Evolutionary conservation across 768 basidiomycete genomes (phyloP), one percentile per base, ranked within the genome.

Genomic region (Boletellus emodensis): DNA sequence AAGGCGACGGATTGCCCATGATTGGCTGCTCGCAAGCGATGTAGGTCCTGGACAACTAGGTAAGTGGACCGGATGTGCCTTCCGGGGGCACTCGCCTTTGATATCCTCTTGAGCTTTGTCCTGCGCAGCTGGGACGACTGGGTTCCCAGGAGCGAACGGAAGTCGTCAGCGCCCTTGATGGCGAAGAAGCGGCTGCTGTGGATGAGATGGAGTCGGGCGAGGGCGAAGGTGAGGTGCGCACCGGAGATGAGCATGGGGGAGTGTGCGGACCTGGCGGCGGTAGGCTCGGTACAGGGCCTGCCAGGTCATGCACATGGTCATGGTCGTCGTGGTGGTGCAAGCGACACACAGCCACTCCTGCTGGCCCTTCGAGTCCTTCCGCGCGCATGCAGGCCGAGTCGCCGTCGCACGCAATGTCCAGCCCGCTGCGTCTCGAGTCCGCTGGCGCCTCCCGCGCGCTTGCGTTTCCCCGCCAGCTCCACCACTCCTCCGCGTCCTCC

Each of bases 131-230:
- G 52, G 14, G 55, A 44, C 12, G 63, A 61, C n/a, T 61, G 57
- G 14, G 75, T 70, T 18, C 62, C 51, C 33, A 77, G 44, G n/a
- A 81, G 61, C 13, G 73, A 70, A n/a, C 75, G 75, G 38, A 83
- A 69, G 63, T 83, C 84, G 61, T 85, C 79, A 28, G 70, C 71
- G 22, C 74, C 75, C 57, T 82, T 82, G 46, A 85, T 61, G 52
- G 73, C 76, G 66, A 81, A 89, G 64, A 88, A 87, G 44, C 77
- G 77, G 26, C 87, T 88, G 60, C 3, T 34, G 32, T 3, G 11
- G 1, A 38, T 60, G 30, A 57, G 55, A 41, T 44, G 34, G 40
- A 12, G 8, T 20, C 22, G 9, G 14, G 18, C 20, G 22, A 3
- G 2, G 11, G 20, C 7, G 17, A 10, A 9, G 30, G 26, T 14